These are phyloP conservation scores for Sarocladium kiliense DNA, from an alignment of 2,329 filamentous ascomycete species.

Conservation along the genomic window DNA sequence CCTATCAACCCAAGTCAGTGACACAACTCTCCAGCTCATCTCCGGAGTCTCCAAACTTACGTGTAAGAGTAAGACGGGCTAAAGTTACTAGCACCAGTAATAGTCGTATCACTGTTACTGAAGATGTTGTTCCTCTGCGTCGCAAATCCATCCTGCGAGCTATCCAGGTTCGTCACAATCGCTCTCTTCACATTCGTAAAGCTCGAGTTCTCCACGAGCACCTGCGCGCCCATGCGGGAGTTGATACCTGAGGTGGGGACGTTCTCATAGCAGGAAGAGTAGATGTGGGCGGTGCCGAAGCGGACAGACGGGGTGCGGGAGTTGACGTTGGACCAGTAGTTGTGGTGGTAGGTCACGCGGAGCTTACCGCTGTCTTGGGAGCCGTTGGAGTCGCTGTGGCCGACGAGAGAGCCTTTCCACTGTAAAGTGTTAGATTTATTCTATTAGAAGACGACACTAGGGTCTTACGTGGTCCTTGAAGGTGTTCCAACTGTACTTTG, in stretches of 20 bases:
- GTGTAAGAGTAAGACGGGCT: constrained; percentile 28
- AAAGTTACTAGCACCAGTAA: constrained; percentile 26
- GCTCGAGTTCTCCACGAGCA: constrained; percentile 47
- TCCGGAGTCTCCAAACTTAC: constrained; percentile 14
- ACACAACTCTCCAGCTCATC: too few species aligned
- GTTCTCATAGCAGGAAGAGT: constrained; percentile 36
- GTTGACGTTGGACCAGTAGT: constrained; percentile 56
- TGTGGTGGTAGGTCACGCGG: constrained; percentile 54
- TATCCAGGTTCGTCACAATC: constrained; percentile 36
- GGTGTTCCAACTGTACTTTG: constrained; percentile 24
- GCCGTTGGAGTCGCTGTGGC: constrained; percentile 53
- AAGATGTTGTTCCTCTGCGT: constrained; percentile 40
- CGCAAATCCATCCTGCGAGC: constrained; percentile 36
- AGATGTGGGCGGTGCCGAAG: constrained; percentile 54
- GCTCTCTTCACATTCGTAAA: constrained; percentile 39
- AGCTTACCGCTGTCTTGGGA: constrained; percentile 52
- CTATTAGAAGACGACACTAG: background rate
- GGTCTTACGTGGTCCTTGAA: constrained; percentile 32
- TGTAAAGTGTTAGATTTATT: background rate
- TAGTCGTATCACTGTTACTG: constrained; percentile 26
- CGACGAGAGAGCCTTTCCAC: constrained; percentile 52
- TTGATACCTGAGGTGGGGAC: constrained; percentile 44
- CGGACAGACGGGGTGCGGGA: constrained; percentile 52
- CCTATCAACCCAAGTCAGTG: constrained; percentile 30
- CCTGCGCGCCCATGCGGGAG: constrained; percentile 45